phyloP scores from a whole-genome alignment of 2,329 filamentous ascomycete species.

The Ophiosphaerella narmari region DNA sequence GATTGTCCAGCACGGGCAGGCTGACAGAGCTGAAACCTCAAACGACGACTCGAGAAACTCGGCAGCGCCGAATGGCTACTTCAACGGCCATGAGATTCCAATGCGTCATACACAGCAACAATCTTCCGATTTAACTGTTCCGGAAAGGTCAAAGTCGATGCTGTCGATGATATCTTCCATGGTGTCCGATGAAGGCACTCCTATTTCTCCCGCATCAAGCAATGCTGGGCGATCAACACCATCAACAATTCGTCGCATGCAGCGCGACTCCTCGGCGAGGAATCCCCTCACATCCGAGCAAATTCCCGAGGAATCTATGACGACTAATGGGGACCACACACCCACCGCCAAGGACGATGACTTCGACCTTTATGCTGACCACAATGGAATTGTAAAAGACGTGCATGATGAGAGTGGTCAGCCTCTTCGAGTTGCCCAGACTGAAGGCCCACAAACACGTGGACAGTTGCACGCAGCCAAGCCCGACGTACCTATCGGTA shows the following conservation, averaged over 20 bases:
- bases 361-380: conserved; percentile 45
- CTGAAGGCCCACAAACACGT: conserved; percentile 5
- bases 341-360: conserved; percentile 27
- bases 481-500: conserved; percentile 5
- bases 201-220: conserved; percentile 36
- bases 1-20: conserved; percentile 17
- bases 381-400: conserved; percentile 45
- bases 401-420: conserved; percentile 35
- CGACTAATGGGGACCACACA: conserved; percentile 18
- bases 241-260: conserved; percentile 33
- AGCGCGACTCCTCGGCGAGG: conserved; percentile 28
- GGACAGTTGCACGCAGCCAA: conserved; percentile 9
- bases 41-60: conserved; percentile 12
- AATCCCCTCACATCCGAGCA: conserved; percentile 21
- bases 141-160: conserved; percentile 40
- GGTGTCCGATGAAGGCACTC: conserved; percentile 35
- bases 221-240: conserved; percentile 36
- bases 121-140: conserved; percentile 19
- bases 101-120: conserved; percentile 17
- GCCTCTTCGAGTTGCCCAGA: conserved; percentile 29
- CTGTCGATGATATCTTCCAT: conserved; percentile 44
- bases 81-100: conserved; percentile 12
- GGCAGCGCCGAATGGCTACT: conserved; percentile 16
- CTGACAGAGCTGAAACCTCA: conserved; percentile 21
- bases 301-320: conserved; percentile 28